phyloP scores from a whole-genome alignment of 2,329 filamentous ascomycete genomes.

The Fusarium newnesense region DNA sequence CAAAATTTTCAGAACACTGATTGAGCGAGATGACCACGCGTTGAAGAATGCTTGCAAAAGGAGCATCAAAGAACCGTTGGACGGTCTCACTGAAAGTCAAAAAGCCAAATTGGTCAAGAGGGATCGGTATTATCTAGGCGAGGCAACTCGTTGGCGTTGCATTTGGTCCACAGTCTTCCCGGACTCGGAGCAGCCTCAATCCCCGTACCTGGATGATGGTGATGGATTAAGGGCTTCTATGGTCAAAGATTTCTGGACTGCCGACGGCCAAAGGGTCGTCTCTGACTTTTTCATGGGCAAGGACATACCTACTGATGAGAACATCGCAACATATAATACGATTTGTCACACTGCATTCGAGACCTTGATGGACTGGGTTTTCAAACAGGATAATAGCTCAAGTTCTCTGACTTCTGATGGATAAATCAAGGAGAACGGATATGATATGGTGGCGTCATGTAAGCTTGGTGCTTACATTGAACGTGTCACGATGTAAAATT shows the following conservation, averaged over 20 bases:
- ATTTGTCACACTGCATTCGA: not conserved
- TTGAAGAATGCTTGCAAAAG: not conserved
- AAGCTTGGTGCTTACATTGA: not conserved
- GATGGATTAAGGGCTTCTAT: not conserved
- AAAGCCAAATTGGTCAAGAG: not conserved
- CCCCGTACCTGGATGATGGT: not conserved
- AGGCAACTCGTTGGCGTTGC: not conserved
- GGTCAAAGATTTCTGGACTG: not conserved
- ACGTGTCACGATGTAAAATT: not conserved
- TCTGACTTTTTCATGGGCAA: not conserved
- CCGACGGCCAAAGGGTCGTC: not conserved
- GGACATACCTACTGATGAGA: not conserved
- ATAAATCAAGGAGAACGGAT: not conserved
- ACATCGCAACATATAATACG: not conserved
- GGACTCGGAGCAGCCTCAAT: not conserved
- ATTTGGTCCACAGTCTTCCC: slow-evolving; percentile 4
- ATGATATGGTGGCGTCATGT: too few relatives aligned
- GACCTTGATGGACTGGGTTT: not conserved
- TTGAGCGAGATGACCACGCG: not conserved
- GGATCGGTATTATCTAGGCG: not conserved
- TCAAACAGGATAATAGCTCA: not conserved
- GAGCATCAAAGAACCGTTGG: not conserved
- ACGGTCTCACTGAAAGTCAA: not conserved
- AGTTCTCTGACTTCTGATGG: not conserved
- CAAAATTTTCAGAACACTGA: not conserved